A percentile compares a stretch with the other conserved stretches of the same genome.
These are phyloP conservation scores for Vararia minispora DNA, from an alignment of 768 basidiomycete species.

Conservation along the genomic window DNA sequence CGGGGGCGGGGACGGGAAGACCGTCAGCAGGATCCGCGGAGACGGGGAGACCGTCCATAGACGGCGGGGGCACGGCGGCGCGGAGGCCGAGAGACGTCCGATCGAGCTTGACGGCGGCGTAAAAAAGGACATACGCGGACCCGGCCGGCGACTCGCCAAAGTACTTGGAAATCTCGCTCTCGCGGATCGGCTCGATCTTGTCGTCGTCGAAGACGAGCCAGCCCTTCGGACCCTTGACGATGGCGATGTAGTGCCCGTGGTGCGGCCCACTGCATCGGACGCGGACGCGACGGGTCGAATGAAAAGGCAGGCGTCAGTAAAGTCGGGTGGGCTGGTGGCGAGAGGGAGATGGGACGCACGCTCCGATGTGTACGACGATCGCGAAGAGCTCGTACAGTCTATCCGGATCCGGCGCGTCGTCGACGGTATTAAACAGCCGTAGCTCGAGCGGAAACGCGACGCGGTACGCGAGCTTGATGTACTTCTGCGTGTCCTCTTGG, in stretches of 20 bases:
- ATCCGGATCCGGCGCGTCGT: slow-evolving; percentile 86
- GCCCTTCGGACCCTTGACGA: slow-evolving; percentile 69
- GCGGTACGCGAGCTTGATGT: slow-evolving; percentile 93
- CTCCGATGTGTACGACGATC: slow-evolving; percentile 98
- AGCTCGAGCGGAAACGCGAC: slow-evolving; percentile 95
- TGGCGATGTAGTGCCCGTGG: slow-evolving; percentile 95
- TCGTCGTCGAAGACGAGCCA: slow-evolving; percentile 98
- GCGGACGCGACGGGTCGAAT: no score
- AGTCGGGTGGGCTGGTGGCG: neutral
- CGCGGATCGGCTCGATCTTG: slow-evolving; percentile 77
- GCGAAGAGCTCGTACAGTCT: slow-evolving; percentile 90
- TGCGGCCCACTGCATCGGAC: slow-evolving; percentile 69
- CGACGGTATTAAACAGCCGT: slow-evolving; percentile 92
- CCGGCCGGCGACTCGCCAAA: slow-evolving; percentile 87
- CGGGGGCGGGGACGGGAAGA: neutral
- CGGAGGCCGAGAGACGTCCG: slow-evolving; percentile 58
- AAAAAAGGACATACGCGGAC: slow-evolving; percentile 93
- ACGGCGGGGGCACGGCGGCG: slow-evolving; percentile 16
- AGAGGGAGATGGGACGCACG: slow-evolving; percentile 42
- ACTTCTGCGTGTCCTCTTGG: slow-evolving; percentile 81
- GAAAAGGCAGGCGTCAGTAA: slow-evolving; percentile 10
- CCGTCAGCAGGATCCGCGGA: slow-evolving; percentile 4
- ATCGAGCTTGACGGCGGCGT: slow-evolving; percentile 88
- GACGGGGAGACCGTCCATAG: slow-evolving; percentile 12
- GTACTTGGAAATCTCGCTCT: slow-evolving; percentile 84